Conservation (phyloP, 2,329 filamentous ascomycete species). For the Tolypocladium paradoxum region DNA sequence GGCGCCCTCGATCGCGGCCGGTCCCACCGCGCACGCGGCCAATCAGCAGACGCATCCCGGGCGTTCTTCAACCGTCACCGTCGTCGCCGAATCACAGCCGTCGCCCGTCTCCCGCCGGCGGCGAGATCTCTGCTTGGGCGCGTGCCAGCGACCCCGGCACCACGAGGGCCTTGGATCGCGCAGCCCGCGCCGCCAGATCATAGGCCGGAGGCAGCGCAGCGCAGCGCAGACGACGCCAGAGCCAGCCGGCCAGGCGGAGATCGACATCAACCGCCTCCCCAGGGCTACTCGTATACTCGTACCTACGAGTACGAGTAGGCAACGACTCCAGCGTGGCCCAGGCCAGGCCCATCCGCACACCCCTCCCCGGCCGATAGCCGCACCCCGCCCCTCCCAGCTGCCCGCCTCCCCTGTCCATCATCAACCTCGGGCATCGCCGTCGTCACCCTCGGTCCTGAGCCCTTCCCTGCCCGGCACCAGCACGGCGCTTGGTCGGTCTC, state of each 20-base stretch:
- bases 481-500: not conserved
- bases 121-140: too few relatives aligned
- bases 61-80: not conserved
- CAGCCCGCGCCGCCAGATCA: not conserved
- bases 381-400: not conserved
- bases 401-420: not conserved
- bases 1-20: not conserved
- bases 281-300: too few relatives aligned
- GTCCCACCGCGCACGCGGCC: not conserved
- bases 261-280: too few relatives aligned
- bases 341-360: not conserved
- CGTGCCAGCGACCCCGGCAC: not conserved
- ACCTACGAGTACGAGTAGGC: too few relatives aligned
- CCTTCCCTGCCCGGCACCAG: not conserved
- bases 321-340: too few relatives aligned
- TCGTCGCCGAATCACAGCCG: not conserved
- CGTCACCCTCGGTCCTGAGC: constrained; percentile 2
- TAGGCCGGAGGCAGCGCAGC: not conserved
- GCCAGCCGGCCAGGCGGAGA: too few relatives aligned
- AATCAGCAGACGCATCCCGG: not conserved
- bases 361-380: not conserved
- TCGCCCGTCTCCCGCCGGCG: too few relatives aligned
- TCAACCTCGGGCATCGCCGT: not conserved
- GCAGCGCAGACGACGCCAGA: too few relatives aligned
- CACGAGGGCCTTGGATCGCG: too few relatives aligned